Evolutionary conservation across 2,329 filamentous ascomycete species (phyloP).

Genomic region (Hypoxylon sp.): DNA sequence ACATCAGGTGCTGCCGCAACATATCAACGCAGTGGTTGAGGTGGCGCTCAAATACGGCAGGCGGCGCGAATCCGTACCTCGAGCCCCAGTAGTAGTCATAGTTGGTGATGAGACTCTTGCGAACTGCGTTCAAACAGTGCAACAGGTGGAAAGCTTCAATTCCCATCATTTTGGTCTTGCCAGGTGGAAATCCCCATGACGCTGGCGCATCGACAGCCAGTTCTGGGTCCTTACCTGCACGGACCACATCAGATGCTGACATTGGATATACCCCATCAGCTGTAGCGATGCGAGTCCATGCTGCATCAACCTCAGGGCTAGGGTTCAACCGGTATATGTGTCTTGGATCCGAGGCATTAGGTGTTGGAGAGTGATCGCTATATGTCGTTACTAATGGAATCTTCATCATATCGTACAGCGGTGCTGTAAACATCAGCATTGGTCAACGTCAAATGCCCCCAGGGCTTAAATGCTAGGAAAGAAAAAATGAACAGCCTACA

Average conservation of each 20-base stretch:
- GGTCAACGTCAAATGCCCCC: not conserved
- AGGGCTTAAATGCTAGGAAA: not conserved
- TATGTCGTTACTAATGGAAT: slow-evolving; percentile 8
- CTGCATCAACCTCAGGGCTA: slow-evolving; percentile 17
- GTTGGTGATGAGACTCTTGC: slow-evolving; percentile 14
- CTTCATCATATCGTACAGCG: slow-evolving; percentile 16
- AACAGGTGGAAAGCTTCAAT: slow-evolving; percentile 19
- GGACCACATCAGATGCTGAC: slow-evolving; percentile 12
- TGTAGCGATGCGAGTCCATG: slow-evolving; percentile 21
- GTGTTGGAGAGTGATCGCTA: slow-evolving; percentile 19
- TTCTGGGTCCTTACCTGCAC: slow-evolving; percentile 13
- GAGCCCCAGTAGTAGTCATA: slow-evolving; percentile 23
- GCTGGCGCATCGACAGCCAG: slow-evolving; percentile 18
- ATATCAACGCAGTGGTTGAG: slow-evolving; percentile 21
- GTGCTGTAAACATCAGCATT: slow-evolving; percentile 5
- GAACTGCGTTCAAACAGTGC: slow-evolving; percentile 13
- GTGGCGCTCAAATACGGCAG: slow-evolving; percentile 16
- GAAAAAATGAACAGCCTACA: slow-evolving; percentile 8
- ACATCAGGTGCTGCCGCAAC: slow-evolving; percentile 23
- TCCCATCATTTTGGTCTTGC: slow-evolving; percentile 20
- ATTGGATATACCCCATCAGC: slow-evolving; percentile 22
- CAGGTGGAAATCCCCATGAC: slow-evolving; percentile 14
- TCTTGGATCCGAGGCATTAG: slow-evolving; percentile 16
- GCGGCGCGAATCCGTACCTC: slow-evolving; percentile 14
- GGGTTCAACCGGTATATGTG: slow-evolving; percentile 16